A percentile compares a stretch with the other conserved stretches of the same genome.
phyloP scores from a whole-genome alignment of 106 monocot genomes.

The Acorus calamus region DNA sequence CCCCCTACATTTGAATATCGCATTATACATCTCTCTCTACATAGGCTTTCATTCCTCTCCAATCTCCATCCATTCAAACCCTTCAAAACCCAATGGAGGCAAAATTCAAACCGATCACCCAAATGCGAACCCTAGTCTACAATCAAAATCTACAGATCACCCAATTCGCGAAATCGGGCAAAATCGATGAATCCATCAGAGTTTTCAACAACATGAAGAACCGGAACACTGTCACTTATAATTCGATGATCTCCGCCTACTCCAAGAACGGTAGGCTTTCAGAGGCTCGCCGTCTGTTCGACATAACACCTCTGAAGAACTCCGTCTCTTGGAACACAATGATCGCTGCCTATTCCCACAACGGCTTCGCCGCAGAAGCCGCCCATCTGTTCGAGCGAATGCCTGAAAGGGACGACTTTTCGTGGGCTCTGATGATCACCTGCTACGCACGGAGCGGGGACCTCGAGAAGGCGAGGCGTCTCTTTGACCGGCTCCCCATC shows the following conservation, averaged over 20 bases:
- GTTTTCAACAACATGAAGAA: slow-evolving; percentile 24
- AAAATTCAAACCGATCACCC: no score
- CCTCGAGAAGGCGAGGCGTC: slow-evolving; percentile 22
- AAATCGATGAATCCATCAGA: neutral
- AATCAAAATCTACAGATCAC: no score
- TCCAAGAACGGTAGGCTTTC: slow-evolving; percentile 26
- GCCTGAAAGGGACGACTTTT: slow-evolving; percentile 10
- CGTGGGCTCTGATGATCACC: slow-evolving; percentile 42
- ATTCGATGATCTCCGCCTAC: slow-evolving; percentile 43
- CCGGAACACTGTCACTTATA: slow-evolving; percentile 37
- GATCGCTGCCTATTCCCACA: slow-evolving; percentile 35
- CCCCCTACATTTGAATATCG: no score
- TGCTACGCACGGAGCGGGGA: slow-evolving; percentile 28
- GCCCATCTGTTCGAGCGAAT: slow-evolving; percentile 30
- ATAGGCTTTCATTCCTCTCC: no score
- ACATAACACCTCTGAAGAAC: slow-evolving; percentile 27
- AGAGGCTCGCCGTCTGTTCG: slow-evolving; percentile 26
- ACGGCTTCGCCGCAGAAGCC: slow-evolving; percentile 13
- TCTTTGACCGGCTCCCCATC: slow-evolving; percentile 22
- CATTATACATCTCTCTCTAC: no score
- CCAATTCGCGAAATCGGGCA: no score
- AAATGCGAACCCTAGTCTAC: no score
- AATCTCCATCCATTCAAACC: no score
- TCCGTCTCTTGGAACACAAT: slow-evolving; percentile 44
- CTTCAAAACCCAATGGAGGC: no score